Percentiles rank a stretch among this genome's conserved stretches.
phyloP scores from a whole-genome alignment of 2,329 filamentous ascomycete genomes.

The Proliferodiscus dingleyae region DNA sequence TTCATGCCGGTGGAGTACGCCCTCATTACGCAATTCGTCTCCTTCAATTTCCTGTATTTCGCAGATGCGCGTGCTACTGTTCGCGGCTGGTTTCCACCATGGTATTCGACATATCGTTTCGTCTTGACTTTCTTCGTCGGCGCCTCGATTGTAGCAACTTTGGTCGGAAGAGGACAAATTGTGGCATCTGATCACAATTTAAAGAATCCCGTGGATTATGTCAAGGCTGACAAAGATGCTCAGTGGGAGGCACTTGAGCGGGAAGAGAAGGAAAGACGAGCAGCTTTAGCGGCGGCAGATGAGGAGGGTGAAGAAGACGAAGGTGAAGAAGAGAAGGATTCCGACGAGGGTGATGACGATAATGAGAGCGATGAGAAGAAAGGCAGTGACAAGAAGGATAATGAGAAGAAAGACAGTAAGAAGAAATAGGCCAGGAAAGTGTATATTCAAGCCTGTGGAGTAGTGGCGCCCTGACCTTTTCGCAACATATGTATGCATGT shows the following conservation, averaged over 20 bases:
- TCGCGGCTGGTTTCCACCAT: slow-evolving; percentile 73
- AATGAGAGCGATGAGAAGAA: slow-evolving; percentile 21
- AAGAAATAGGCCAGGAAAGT: not conserved
- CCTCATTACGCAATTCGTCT: slow-evolving; percentile 77
- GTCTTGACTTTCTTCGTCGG: slow-evolving; percentile 88
- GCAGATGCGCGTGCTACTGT: slow-evolving; percentile 69
- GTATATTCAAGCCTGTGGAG: not conserved
- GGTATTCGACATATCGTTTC: slow-evolving; percentile 89
- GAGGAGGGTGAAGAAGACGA: slow-evolving; percentile 11
- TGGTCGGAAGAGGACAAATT: slow-evolving; percentile 73
- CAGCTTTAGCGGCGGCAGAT: slow-evolving; percentile 7
- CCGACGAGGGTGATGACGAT: slow-evolving; percentile 11
- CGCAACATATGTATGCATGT: too few relatives aligned
- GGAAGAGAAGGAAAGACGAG: slow-evolving; percentile 26
- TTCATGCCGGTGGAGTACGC: slow-evolving; percentile 81
- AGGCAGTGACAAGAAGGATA: slow-evolving; percentile 12
- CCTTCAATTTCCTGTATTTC: slow-evolving; percentile 83
- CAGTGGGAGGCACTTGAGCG: slow-evolving; percentile 28
- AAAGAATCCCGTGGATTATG: slow-evolving; percentile 25
- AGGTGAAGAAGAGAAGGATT: slow-evolving; percentile 1
- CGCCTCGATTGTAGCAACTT: slow-evolving; percentile 69
- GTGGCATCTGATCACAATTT: slow-evolving; percentile 26
- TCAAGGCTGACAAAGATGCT: slow-evolving; percentile 24
- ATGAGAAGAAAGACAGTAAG: slow-evolving; percentile 8
- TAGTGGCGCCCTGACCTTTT: too few relatives aligned